Evolutionary conservation across 2,329 filamentous ascomycete genomes (phyloP), one percentile per base, ranked within the genome.

Genomic region (Stemphylium vesicarium): DNA sequence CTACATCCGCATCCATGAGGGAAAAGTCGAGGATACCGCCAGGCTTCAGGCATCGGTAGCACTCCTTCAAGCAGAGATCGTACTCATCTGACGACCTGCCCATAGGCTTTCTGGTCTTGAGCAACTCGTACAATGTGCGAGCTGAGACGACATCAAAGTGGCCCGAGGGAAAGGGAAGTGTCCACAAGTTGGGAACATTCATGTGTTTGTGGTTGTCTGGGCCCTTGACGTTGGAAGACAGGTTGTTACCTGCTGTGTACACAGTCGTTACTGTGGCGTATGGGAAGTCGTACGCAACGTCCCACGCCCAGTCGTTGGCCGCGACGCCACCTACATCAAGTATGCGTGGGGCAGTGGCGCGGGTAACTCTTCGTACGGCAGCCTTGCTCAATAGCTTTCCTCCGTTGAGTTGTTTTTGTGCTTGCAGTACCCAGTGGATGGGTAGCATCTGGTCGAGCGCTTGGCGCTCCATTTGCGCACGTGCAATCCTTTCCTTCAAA

Each of bases 291-390:
- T 90, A 82, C 0, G 95, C 92, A 53, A 92, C 90, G 71, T 95
- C 88, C 95, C 95, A 99, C 18, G 91, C 94, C 95, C 95, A 99
- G 75, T 96, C 92, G 71, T 92, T 94, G 12, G 90, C 86, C 0
- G 89, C 83, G 71, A 94, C 88, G 39, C 93, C 93, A 43, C 91
- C 92, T 31, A 97, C 86, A 71, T 98, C 94, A 22, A 98, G 84
- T 53, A 97, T 88, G 16, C 83, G 82, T 75, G 88, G 87, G 50
- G 85, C 82, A 20, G 83, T 82, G 63, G 89, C 85, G 46, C 91
- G 80, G n/a, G 75, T 72, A 42, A 79, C 66, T 39, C 71, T 73
- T 72, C 58, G 64, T 31, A 53, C 60, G 33, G 71, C 78, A 70
- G 48, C 81, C 81, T 43, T 85, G 53, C 83, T 82, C 31, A 89